phyloP scores from a whole-genome alignment of 768 basidiomycete species.

The Wakefieldia striispora region DNA sequence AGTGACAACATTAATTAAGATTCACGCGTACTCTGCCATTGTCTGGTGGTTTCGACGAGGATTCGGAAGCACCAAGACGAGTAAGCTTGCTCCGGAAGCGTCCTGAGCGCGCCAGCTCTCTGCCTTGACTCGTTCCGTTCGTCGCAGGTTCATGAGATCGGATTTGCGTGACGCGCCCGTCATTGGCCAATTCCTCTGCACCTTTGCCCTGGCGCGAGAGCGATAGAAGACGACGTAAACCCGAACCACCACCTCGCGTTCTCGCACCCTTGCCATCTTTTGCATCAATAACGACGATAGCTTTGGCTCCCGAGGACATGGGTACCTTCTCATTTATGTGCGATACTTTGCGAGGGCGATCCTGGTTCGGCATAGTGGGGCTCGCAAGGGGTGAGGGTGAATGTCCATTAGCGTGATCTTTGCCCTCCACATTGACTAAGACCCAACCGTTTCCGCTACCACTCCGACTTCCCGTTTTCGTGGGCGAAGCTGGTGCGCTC shows the following conservation, averaged over 20 bases:
- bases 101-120: conserved; percentile 21
- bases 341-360: conserved; percentile 29
- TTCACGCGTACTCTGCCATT: conserved; percentile 36
- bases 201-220: conserved; percentile 32
- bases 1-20: conserved; percentile 28
- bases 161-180: conserved; percentile 22
- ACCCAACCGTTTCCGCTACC: conserved; percentile 61
- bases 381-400: conserved; percentile 22
- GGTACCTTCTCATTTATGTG: conserved; percentile 28
- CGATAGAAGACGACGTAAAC: conserved; percentile 32
- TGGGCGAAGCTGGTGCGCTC: conserved; percentile 31
- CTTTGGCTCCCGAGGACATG: conserved; percentile 54
- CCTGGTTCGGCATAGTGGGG: conserved; percentile 29
- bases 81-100: conserved; percentile 30
- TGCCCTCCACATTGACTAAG: conserved; percentile 57
- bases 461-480: conserved; percentile 32
- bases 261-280: conserved; percentile 40
- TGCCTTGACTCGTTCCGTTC: conserved; percentile 19
- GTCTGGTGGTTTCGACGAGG: conserved; percentile 31
- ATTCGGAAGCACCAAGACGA: conserved; percentile 28
- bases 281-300: conserved; percentile 60
- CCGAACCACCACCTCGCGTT: conserved; percentile 28
- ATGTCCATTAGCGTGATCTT: conserved; percentile 30
- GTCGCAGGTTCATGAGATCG: conserved; percentile 28
- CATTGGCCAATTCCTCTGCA: conserved; percentile 26